Percentiles rank a stretch among this genome's conserved stretches.
These are phyloP conservation scores for Dillenia suffruticosa DNA, from an alignment of 164 flowering plant genomes.

Conservation along the genomic window DNA sequence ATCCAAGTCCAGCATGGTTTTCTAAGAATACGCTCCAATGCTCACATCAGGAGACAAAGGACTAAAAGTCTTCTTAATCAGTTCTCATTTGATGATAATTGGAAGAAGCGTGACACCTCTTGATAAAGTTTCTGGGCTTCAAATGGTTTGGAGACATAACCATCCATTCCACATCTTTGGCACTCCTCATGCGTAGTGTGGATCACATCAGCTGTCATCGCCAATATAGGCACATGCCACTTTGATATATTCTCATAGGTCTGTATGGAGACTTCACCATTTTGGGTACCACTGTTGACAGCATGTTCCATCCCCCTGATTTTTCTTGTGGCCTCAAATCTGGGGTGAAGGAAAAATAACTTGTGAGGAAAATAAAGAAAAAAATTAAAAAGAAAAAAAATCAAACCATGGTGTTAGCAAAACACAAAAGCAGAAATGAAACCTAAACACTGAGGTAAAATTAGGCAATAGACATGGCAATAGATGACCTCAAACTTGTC, in stretches of 20 bases:
- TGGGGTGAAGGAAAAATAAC: slow-evolving; percentile 11
- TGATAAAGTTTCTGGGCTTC: slow-evolving; percentile 81
- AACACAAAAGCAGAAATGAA: no score
- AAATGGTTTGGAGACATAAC: slow-evolving; percentile 95
- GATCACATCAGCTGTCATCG: slow-evolving; percentile 98
- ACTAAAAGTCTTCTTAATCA: slow-evolving; percentile 13
- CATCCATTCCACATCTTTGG: slow-evolving; percentile 83
- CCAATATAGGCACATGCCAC: slow-evolving; percentile 91
- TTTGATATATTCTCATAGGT: slow-evolving; percentile 28
- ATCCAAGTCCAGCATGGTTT: slow-evolving; percentile 12
- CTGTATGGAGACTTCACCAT: slow-evolving; percentile 41
- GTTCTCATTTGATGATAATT: slow-evolving; percentile 17
- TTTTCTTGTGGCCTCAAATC: slow-evolving; percentile 87
- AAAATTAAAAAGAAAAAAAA: no score
- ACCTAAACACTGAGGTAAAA: no score
- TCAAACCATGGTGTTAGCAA: no score
- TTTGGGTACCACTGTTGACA: slow-evolving; percentile 35
- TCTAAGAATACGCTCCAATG: slow-evolving; percentile 13
- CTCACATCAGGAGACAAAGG: slow-evolving; percentile 13
- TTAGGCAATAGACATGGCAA: no score
- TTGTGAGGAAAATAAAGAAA: neutral
- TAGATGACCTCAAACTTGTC: no score
- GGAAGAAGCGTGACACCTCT: slow-evolving; percentile 77
- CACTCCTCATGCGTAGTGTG: slow-evolving; percentile 89
- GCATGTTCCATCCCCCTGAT: slow-evolving; percentile 61